Conservation (phyloP, 805 yeast species). For the Cyberlindnera maritima region DNA sequence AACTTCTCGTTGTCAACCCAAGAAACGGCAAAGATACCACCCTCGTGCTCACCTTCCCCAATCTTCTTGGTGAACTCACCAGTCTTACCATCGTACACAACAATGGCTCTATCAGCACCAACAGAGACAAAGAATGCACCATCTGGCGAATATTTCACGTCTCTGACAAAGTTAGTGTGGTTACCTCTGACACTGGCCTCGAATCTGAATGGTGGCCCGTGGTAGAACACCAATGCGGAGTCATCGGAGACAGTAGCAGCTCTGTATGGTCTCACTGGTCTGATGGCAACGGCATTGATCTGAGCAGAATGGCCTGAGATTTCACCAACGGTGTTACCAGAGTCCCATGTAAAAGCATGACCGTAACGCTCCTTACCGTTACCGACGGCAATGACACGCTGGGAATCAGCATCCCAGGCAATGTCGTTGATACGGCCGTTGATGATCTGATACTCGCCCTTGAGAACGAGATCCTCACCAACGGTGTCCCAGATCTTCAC, state of each 20-base stretch:
- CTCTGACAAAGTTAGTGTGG: constrained; percentile 78
- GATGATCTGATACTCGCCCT: constrained; percentile 78
- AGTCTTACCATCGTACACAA: constrained; percentile 80
- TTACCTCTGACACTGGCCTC: constrained; percentile 64
- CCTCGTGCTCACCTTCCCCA: constrained; percentile 50
- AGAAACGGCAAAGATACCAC: constrained; percentile 76
- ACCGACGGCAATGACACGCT: constrained; percentile 90
- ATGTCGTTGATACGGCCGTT: constrained; percentile 79
- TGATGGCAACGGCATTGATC: constrained; percentile 80
- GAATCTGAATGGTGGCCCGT: constrained; percentile 95
- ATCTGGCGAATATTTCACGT: constrained; percentile 77
- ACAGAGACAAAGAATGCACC: constrained; percentile 75
- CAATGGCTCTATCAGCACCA: constrained; percentile 79
- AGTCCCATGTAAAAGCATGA: constrained; percentile 88
- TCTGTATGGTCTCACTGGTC: constrained; percentile 81
- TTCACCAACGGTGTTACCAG: constrained; percentile 97
- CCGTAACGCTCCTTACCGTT: constrained; percentile 91
- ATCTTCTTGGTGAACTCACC: constrained; percentile 67
- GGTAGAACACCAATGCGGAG: constrained; percentile 74
- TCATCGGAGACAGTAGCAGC: constrained; percentile 95
- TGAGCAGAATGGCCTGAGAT: constrained; percentile 87
- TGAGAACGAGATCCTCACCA: constrained; percentile 52
- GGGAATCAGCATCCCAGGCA: constrained; percentile 89
- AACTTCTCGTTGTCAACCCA: constrained; percentile 64
- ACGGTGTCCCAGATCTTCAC: constrained; percentile 85